Base-by-base conservation (phyloP, 345 rosid genomes). In the Corchorus capsularis region DNA sequence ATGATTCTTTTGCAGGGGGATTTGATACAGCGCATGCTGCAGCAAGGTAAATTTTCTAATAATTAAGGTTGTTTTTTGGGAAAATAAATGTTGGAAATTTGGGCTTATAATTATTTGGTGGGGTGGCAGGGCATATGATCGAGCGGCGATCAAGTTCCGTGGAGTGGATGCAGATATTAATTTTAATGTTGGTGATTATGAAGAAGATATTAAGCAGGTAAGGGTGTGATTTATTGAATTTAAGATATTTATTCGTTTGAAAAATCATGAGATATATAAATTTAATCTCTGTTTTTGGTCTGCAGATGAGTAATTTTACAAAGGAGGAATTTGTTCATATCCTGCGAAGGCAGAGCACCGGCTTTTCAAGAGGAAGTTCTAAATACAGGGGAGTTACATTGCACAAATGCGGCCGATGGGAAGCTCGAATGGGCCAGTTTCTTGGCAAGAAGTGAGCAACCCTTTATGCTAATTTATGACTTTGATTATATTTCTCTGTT, bases 1-100 rank as follows among this genome's bases (percentile, higher is more conserved):
- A 9, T 63, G 6, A 6, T 50, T 9, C 6, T 72, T 65, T 45
- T 53, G 14, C 71, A 94, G 98, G 98, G 13, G 98, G 98, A 61
- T 94, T 94, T 79, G 97, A 94, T 70, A 89, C 98, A 47, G 98
- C 97, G 6, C 94, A 87, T 81, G 79, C 88, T 75, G 98, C 97
- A 0, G 98, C 98, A 41, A 89, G 98, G 98, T 94, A 77, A 64
- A 27, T 0, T 61, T 59, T 46, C 12, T 49, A 2, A 13, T 9
- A 16, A 41, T 5, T 59, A 27, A 6, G 8, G 47, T 37, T 49
- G 11, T 37, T 17, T 67, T 67, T 69, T 27, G 32, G 69, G 27
- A 27, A 27, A 20, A 4, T 6, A 52, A 12, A 14, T 35, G n/a
- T 62, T 43, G 49, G 52, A 72, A 14, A 5, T 68, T 41, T 72